These are phyloP conservation scores for Salix purpurea DNA, from an alignment of 345 rosid species.

Conservation along the genomic window DNA sequence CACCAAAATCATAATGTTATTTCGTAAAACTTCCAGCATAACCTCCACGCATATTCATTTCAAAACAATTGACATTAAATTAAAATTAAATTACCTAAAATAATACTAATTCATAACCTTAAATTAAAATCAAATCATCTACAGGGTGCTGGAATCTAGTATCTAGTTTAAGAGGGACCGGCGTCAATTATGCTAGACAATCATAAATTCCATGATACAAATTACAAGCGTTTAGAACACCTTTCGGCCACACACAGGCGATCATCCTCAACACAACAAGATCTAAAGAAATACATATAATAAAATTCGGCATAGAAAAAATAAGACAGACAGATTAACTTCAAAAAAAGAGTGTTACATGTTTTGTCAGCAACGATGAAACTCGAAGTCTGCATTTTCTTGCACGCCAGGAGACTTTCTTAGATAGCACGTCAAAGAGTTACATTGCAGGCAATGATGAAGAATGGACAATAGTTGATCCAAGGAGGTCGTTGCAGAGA, in stretches of 20 bases:
- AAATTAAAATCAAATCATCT: too few species aligned
- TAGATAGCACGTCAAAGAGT: background rate
- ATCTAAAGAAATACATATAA: background rate
- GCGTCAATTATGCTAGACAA: background rate
- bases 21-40: too few species aligned
- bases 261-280: background rate
- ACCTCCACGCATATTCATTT: too few species aligned
- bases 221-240: background rate
- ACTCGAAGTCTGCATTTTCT: background rate
- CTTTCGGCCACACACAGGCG: background rate
- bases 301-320: background rate
- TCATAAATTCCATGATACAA: background rate
- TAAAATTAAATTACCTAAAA: too few species aligned
- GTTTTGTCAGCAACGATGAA: background rate
- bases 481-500: slow-evolving; percentile 26
- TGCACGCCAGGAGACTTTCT: background rate
- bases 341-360: background rate
- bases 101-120: too few species aligned
- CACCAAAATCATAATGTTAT: too few species aligned
- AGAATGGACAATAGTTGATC: slow-evolving; percentile 28
- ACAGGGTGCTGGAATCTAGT: too few species aligned
- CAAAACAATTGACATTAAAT: too few species aligned
- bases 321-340: background rate
- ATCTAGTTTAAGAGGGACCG: background rate
- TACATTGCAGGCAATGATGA: slow-evolving; percentile 25